Evolutionary conservation across 2,329 filamentous ascomycete species (phyloP).

Genomic region (Pseudogymnoascus sp.): DNA sequence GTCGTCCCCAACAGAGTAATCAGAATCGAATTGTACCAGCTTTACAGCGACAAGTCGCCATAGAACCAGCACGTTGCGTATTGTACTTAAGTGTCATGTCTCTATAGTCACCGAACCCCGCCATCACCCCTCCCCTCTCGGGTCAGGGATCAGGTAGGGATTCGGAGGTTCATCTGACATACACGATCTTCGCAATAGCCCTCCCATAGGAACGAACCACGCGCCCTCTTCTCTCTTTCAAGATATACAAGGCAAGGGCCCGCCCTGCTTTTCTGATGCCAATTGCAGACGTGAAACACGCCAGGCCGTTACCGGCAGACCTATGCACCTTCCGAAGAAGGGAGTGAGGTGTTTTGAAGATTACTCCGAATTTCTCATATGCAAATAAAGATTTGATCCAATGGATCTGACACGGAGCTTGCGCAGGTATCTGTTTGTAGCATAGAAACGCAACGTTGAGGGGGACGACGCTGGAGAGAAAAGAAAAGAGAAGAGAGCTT

Average conservation of each 20-base stretch:
- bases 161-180: conserved; percentile 31
- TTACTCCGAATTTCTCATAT: conserved; percentile 99
- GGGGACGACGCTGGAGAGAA: conserved; percentile 64
- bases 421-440: conserved; percentile 61
- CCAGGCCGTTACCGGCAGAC: conserved; percentile 80
- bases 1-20: conserved; percentile 28
- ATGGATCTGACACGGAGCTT: conserved; percentile 22
- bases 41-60: conserved; percentile 5
- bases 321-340: conserved; percentile 37
- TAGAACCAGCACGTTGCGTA: conserved; percentile 65
- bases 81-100: conserved; percentile 81
- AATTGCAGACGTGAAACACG: conserved; percentile 76
- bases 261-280: conserved; percentile 86
- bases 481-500: conserved; percentile 30
- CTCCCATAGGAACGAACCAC: conserved; percentile 64
- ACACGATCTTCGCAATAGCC: conserved; percentile 92
- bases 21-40: conserved; percentile 32
- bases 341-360: conserved; percentile 56
- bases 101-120: conserved; percentile 3
- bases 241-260: conserved; percentile 27
- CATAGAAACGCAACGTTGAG: conserved; percentile 95
- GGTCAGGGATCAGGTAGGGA: neutral
- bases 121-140: conserved; percentile 2
- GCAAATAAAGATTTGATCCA: conserved; percentile 36
- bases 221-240: conserved; percentile 28